A percentile compares a stretch with the other conserved stretches of the same genome.
phyloP scores from a whole-genome alignment of 768 basidiomycete genomes.

The Lactarius akahatsu region DNA sequence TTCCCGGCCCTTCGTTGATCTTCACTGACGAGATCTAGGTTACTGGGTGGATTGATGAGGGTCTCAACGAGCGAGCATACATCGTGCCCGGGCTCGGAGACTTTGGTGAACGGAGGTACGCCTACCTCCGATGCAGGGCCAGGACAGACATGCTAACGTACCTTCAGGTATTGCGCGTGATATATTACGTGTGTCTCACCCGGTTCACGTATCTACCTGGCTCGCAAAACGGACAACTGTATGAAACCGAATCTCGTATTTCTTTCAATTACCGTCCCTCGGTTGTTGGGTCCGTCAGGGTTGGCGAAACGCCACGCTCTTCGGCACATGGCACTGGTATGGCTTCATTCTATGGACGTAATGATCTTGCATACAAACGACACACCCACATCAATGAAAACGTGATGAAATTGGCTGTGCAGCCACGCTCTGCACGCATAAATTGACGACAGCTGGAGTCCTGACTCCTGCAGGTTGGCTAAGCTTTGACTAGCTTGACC shows the following conservation, averaged over 20 bases:
- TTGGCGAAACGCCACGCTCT: background rate
- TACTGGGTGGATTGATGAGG: conserved; percentile 94
- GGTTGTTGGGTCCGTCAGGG: background rate
- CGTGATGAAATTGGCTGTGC: background rate
- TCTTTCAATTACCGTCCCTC: background rate
- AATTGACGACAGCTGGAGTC: background rate
- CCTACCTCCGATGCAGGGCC: background rate
- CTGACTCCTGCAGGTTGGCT: background rate
- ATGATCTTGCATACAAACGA: background rate
- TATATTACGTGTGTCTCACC: background rate
- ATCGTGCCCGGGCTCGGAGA: conserved; percentile 97
- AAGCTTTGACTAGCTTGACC: background rate
- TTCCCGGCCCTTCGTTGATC: background rate
- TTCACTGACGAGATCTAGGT: conserved; percentile 48
- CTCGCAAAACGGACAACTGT: conserved; percentile 5
- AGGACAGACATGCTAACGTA: background rate
- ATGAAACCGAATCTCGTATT: background rate
- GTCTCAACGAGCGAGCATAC: conserved; percentile 87
- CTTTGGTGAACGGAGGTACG: conserved; percentile 86
- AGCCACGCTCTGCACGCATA: background rate
- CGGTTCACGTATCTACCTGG: conserved; percentile 1
- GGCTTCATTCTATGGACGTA: background rate
- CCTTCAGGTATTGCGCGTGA: conserved; percentile 28
- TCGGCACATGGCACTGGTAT: background rate
- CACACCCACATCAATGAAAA: background rate